Base-by-base conservation (phyloP, 2,329 filamentous ascomycete genomes). In the Chaetomium olivaceum region DNA sequence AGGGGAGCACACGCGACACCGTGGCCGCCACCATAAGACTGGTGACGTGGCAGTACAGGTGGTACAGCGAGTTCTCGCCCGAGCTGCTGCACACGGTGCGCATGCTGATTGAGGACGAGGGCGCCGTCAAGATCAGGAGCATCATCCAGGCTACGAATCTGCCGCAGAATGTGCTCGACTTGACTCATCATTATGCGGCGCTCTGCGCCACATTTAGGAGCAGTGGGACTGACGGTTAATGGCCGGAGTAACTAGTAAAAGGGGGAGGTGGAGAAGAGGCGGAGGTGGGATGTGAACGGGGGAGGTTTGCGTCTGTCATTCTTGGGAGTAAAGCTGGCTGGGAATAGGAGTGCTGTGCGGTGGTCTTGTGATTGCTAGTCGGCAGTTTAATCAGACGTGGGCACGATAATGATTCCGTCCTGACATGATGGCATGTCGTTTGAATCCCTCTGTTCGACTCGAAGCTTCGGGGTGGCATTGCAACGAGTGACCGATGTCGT, bases 51-150 rank as follows among this genome's bases (percentile, higher is more conserved):
- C 95, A 99, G 80, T 99, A 97, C 80, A 86, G 95, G 71, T 99
- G 95, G 95, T 99, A 99, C 81, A 97, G 93, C 64, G 95, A 99
- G 85, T 99, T 99, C 80, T 97, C 93, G 21, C 95, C 95, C 0
- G 89, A 93, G 70, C 85, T 99, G 52, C 85, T 99, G 62, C 92
- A 89, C 77, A 90, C 91, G 3, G 91, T 98, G 74, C 89, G 95
- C 68, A 93, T 91, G 71, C 83, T 99, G 71, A 99, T 99, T 75
- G 95, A 98, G 79, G 93, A 97, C 71, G 95, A 99, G 79, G 95
- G 95, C 65, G 94, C 94, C 1, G 92, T 99, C 77, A 99, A 99
- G 80, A 91, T 99, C 62, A 87, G 95, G 75, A 97, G 93, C 77
- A 97, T 99, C 75, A 93, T 99, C 62, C 95, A 99, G 79, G 93